Base-by-base conservation (phyloP, 495 filamentous ascomycete genomes). In the Friedmanniomyces simplex region DNA sequence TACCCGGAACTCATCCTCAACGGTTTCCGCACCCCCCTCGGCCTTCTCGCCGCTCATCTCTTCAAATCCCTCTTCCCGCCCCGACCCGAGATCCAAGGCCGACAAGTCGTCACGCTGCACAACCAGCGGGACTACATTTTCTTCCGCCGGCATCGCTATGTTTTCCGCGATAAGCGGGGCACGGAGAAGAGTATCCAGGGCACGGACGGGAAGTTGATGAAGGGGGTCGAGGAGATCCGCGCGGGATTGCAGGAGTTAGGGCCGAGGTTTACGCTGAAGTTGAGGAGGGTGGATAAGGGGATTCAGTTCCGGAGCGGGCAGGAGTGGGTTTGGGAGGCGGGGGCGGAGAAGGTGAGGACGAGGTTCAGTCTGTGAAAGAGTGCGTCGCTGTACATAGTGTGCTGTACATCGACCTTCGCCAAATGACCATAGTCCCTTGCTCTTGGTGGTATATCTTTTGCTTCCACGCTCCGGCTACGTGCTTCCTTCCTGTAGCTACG, bases 121-220 rank as follows among this genome's bases (percentile, higher is more conserved):
- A 96, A 95, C 63, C 91, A 96, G 71, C 84, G 93, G 57, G 91
- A 98, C 71, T 98, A 95, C 71, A 88, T 96, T 61, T 98, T 98
- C 65, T 76, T 96, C 47, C 78, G 93, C 8, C 75, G 91, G 26
- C 89, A 96, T 68, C 77, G 93, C 28, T 98, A 98, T 65, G 78
- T 95, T 1, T 96, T 98, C 73, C 79, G 93, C 0, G 90, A 97
- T 55, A 89, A 88, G 70, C 74, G 82, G 12, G 74, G 79, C 50
- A 89, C 83, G 0, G 93, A 98, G 74, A 96, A 96, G 73, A 83
- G 79, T 48, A 86, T 96, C 6, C 80, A 85, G n/a, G 86, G 79
- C 1, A 73, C 83, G 0, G 91, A 96, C 63, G 93, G 91, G n/a
- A 90, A 91, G 68, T 83, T 85, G 54, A 80, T 95, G 57, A 77